Percentiles rank a stretch among this genome's conserved stretches.
Conservation (phyloP, 192 early-diverging fungal species). For the Podochytrium sp. region DNA sequence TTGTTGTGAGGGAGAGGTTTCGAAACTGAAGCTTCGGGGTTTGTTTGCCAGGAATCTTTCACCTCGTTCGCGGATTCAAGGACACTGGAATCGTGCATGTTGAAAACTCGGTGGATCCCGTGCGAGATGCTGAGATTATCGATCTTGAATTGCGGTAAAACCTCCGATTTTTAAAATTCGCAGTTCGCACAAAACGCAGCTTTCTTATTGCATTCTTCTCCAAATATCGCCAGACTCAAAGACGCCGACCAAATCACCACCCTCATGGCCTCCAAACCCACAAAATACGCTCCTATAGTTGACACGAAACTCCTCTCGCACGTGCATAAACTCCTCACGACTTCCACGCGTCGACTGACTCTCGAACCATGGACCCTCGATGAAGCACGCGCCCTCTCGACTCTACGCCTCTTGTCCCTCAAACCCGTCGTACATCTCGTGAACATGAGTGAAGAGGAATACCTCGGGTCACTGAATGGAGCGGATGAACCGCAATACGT, state of each 20-base stretch:
- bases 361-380: slow-evolving; percentile 76
- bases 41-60: slow-evolving; percentile 47
- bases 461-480: slow-evolving; percentile 54
- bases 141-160: slow-evolving; percentile 80
- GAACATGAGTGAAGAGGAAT: slow-evolving; percentile 78
- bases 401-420: slow-evolving; percentile 82
- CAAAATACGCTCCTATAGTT: background rate
- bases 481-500: slow-evolving; percentile 73
- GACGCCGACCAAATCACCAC: slow-evolving; percentile 20
- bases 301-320: slow-evolving; percentile 9
- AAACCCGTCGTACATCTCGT: slow-evolving; percentile 87
- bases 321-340: slow-evolving; percentile 8
- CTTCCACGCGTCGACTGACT: background rate
- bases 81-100: slow-evolving; percentile 84
- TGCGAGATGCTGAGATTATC: slow-evolving; percentile 88
- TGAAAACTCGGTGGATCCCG: slow-evolving; percentile 71
- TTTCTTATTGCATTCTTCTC: too few relatives aligned
- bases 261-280: background rate
- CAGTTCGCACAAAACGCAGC: too few relatives aligned
- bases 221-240: slow-evolving; percentile 36
- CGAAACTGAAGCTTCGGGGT: background rate
- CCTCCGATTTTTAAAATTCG: too few relatives aligned
- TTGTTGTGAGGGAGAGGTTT: background rate
- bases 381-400: slow-evolving; percentile 87
- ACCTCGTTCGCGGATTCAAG: slow-evolving; percentile 68